Percentiles rank a stretch among this genome's conserved stretches.
phyloP scores from a whole-genome alignment of 805 yeast genomes.

The Metschnikowia arizonensis region DNA sequence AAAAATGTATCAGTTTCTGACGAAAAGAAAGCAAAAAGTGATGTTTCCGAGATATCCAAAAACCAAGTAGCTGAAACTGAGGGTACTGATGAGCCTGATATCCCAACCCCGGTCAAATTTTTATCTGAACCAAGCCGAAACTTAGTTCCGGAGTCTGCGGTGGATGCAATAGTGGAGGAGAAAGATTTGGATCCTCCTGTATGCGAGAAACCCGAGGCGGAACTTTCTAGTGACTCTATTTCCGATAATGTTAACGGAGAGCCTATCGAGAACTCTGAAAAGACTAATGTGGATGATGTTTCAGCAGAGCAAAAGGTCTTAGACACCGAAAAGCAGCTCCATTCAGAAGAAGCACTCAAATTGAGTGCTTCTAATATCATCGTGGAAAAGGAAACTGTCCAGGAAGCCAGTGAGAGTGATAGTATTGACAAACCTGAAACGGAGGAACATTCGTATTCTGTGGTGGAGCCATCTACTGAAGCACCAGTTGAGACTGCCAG shows the following conservation, averaged over 20 bases:
- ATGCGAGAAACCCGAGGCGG: neutral
- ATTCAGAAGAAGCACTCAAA: slow-evolving; percentile 7
- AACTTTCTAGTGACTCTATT: neutral
- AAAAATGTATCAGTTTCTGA: neutral
- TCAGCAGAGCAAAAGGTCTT: slow-evolving; percentile 14
- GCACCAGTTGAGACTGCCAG: slow-evolving; percentile 2
- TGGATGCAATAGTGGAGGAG: neutral
- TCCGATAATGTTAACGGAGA: neutral
- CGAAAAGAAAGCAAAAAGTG: neutral
- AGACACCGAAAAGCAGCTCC: slow-evolving; percentile 8
- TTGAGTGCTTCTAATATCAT: slow-evolving; percentile 8
- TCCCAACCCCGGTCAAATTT: neutral
- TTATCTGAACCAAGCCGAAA: neutral
- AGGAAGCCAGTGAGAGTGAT: neutral
- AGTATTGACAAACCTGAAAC: neutral
- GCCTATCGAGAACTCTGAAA: neutral
- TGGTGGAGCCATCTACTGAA: slow-evolving; percentile 6
- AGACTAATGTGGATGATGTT: slow-evolving; percentile 14
- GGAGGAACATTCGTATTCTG: neutral
- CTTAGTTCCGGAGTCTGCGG: neutral
- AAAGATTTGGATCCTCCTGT: neutral
- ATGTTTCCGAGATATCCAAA: neutral
- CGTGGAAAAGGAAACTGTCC: neutral
- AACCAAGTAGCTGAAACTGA: neutral
- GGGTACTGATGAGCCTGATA: too few relatives aligned